Percentiles rank a stretch among this genome's conserved stretches.
Conservation (phyloP, 1,284 basidiomycete species). For the Microbotryum scabiosae region DNA sequence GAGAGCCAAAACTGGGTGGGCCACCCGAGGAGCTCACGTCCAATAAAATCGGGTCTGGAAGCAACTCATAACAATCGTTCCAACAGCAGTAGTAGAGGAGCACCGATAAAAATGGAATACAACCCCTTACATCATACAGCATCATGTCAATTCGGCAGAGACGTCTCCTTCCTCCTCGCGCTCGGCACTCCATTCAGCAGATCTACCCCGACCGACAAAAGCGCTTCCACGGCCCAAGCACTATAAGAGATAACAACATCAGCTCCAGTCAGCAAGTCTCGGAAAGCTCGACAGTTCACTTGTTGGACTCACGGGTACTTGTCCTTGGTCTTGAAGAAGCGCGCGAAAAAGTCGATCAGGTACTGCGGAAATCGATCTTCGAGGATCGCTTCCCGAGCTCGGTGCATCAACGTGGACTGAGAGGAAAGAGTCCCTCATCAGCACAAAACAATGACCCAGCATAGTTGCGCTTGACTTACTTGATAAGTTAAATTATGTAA, state of each 20-base stretch:
- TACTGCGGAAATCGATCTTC: constrained; percentile 65
- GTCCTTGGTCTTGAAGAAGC: constrained; percentile 46
- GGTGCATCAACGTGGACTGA: constrained; percentile 53
- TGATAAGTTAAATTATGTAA: constrained; percentile 29
- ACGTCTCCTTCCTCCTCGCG: too few relatives aligned
- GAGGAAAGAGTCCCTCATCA: background rate
- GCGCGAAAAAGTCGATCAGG: constrained; percentile 59
- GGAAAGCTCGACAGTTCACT: background rate
- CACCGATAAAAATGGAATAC: background rate
- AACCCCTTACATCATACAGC: background rate
- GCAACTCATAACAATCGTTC: background rate
- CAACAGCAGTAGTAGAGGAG: background rate
- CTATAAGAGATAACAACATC: background rate
- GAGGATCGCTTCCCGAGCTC: constrained; percentile 65
- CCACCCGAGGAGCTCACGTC: too few relatives aligned
- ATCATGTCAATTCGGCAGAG: background rate
- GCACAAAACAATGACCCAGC: background rate
- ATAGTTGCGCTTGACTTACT: background rate
- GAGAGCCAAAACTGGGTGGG: too few relatives aligned
- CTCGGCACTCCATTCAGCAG: constrained; percentile 15
- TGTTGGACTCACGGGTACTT: constrained; percentile 24
- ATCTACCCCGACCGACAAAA: constrained; percentile 29
- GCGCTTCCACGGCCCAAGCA: constrained; percentile 28
- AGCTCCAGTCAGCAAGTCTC: background rate
- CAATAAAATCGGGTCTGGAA: background rate